Percentiles rank a stretch among this genome's conserved stretches.
Conservation (phyloP, 2,329 filamentous ascomycete genomes). For the Exophiala bonariae region DNA sequence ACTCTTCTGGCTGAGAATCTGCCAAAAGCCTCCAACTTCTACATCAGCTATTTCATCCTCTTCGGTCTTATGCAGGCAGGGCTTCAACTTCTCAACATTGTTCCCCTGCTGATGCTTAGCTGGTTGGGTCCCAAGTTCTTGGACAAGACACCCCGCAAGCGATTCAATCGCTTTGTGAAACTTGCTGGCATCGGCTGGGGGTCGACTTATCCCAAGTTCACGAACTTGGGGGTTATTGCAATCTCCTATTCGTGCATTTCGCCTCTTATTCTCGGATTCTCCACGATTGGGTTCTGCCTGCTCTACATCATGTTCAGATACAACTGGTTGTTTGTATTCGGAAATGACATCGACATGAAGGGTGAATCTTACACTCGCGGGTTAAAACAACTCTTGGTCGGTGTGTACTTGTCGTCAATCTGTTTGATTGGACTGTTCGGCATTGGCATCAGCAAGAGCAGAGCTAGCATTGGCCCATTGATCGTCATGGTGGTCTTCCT, state of each 20-base stretch:
- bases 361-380: constrained; percentile 85
- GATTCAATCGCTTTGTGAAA: constrained; percentile 73
- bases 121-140: constrained; percentile 22
- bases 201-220: constrained; percentile 77
- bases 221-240: constrained; percentile 83
- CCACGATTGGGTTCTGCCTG: constrained; percentile 71
- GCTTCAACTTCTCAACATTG: constrained; percentile 51
- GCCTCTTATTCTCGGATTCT: constrained; percentile 79
- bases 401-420: constrained; percentile 78
- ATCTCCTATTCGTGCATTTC: constrained; percentile 86
- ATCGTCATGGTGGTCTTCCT: constrained; percentile 76
- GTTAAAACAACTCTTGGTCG: constrained; percentile 78
- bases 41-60: constrained; percentile 91
- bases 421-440: constrained; percentile 85
- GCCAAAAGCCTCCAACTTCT: constrained; percentile 89
- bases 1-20: constrained; percentile 70
- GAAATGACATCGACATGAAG: constrained; percentile 79
- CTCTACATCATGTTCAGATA: constrained; percentile 89
- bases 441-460: constrained; percentile 50
- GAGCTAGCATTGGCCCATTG: constrained; percentile 59
- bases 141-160: constrained; percentile 66
- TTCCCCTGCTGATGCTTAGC: constrained; percentile 23
- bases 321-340: constrained; percentile 83
- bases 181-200: constrained; percentile 81
- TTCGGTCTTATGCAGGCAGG: constrained; percentile 68